Conservation (phyloP, 2,329 filamentous ascomycete genomes). For the Sarocladium strictum region DNA sequence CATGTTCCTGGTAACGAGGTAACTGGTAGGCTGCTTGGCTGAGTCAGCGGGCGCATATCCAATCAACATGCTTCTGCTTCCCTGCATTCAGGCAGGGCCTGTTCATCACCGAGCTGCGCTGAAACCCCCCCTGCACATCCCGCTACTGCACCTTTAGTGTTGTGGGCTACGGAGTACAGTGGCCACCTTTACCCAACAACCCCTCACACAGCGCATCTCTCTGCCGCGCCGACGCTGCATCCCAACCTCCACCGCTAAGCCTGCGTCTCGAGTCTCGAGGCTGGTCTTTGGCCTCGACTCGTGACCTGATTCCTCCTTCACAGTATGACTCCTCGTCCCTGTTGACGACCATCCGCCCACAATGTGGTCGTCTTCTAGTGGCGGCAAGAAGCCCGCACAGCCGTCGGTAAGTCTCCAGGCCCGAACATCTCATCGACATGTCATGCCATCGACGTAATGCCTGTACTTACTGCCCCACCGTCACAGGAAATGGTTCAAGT, state of each 20-base stretch:
- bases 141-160: no score
- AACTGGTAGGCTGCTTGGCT: neutral
- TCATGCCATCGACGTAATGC: constrained; percentile 18
- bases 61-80: no score
- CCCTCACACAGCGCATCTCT: neutral
- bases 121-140: no score
- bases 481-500: constrained; percentile 98
- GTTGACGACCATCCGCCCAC: constrained; percentile 23
- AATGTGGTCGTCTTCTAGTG: constrained; percentile 62
- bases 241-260: constrained; percentile 1
- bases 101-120: no score
- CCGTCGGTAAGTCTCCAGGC: constrained; percentile 49
- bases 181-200: neutral
- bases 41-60: neutral
- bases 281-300: constrained; percentile 18
- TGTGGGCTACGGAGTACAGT: no score
- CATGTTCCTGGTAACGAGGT: neutral
- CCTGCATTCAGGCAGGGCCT: no score
- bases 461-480: constrained; percentile 31
- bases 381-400: constrained; percentile 64
- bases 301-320: constrained; percentile 15
- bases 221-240: neutral
- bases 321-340: constrained; percentile 25
- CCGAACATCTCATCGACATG: constrained; percentile 16
- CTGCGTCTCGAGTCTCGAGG: constrained; percentile 13